Conservation (phyloP, 345 rosid genomes). For the Salix purpurea region DNA sequence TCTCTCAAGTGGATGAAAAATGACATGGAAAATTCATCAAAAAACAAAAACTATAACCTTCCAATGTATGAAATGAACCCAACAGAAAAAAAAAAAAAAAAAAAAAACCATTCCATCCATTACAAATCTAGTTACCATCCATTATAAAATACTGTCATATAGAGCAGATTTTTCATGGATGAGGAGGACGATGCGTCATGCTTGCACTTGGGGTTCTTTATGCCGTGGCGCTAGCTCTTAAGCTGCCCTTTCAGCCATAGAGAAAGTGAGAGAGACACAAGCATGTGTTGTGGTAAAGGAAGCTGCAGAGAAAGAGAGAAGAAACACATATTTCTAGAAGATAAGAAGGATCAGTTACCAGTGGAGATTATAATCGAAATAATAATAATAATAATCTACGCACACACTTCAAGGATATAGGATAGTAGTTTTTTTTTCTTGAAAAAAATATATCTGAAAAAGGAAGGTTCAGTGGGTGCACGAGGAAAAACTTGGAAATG, state of each 20-base stretch:
- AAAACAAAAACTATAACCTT: not conserved
- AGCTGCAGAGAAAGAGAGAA: not conserved
- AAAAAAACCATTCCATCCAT: not conserved
- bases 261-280: not conserved
- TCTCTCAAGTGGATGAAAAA: not conserved
- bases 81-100: not conserved
- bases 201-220: not conserved
- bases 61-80: not conserved
- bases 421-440: no score
- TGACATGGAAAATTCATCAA: not conserved
- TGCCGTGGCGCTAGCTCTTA: not conserved
- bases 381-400: no score
- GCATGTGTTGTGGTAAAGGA: not conserved
- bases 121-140: not conserved
- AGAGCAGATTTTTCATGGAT: not conserved
- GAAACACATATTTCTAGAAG: not conserved
- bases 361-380: not conserved
- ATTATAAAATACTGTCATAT: not conserved
- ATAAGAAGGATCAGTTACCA: not conserved
- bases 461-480: not conserved
- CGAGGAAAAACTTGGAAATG: constrained; percentile 7
- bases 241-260: not conserved
- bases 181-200: not conserved
- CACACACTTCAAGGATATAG: no score
- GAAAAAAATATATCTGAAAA: not conserved